Evolutionary conservation across 495 filamentous ascomycete species (phyloP).

Genomic region (Daldinia loculata): DNA sequence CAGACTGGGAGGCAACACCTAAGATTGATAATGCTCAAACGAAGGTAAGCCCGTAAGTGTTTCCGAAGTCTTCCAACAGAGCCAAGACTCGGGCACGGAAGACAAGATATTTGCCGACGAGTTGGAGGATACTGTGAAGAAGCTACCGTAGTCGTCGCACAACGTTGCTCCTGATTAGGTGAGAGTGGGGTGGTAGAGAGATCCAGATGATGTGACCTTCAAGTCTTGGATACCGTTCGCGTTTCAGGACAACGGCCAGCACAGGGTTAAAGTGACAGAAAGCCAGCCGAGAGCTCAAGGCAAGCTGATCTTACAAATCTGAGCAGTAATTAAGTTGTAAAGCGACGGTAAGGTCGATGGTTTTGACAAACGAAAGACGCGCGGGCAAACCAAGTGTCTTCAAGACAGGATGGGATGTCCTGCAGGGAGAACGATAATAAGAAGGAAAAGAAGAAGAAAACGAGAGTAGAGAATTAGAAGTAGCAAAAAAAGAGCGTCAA

Average conservation of each 20-base stretch:
- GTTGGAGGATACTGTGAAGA: constrained; percentile 27
- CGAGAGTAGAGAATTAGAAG: constrained; percentile 38
- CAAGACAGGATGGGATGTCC: constrained; percentile 39
- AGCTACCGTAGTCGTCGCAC: constrained; percentile 36
- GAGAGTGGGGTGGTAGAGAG: constrained; percentile 35
- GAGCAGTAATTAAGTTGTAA: constrained; percentile 3
- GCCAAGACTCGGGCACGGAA: constrained; percentile 25
- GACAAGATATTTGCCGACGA: constrained; percentile 31
- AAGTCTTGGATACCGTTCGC: constrained; percentile 44
- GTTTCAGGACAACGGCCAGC: constrained; percentile 44
- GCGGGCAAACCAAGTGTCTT: constrained; percentile 38
- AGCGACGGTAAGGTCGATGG: constrained; percentile 20
- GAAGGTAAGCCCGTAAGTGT: constrained; percentile 17
- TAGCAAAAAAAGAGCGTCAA: constrained; percentile 32
- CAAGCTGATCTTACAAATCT: background rate
- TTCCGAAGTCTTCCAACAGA: constrained; percentile 32
- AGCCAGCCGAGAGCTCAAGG: constrained; percentile 21
- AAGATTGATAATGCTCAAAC: constrained; percentile 35
- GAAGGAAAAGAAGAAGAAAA: constrained; percentile 20
- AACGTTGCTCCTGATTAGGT: constrained; percentile 31
- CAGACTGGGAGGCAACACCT: constrained; percentile 24
- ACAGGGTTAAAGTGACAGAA: constrained; percentile 32
- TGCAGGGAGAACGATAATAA: constrained; percentile 19
- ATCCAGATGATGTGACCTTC: constrained; percentile 38
- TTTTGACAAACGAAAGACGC: constrained; percentile 31